phyloP scores from a whole-genome alignment of 257 asterid genomes.

The Scutellaria baicalensis region DNA sequence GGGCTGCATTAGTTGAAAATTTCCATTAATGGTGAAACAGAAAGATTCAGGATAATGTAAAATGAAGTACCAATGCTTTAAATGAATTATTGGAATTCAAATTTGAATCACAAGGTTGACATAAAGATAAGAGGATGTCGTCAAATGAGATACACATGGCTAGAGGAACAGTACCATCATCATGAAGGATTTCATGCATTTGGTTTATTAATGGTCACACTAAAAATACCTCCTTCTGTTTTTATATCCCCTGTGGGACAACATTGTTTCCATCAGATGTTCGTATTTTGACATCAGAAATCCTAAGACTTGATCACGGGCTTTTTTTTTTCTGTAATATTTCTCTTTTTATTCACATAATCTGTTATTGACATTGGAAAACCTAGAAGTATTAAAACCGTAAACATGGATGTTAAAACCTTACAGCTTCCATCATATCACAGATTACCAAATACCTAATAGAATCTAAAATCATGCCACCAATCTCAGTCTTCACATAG shows the following conservation, averaged over 20 bases:
- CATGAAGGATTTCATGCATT: background rate
- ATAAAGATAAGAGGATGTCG: background rate
- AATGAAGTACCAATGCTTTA: background rate
- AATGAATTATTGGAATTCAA: background rate
- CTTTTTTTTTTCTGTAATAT: too few species aligned
- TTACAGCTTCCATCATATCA: background rate
- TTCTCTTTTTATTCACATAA: background rate
- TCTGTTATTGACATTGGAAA: background rate
- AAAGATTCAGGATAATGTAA: background rate
- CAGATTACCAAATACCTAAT: background rate
- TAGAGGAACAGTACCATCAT: background rate
- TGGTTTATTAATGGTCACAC: too few species aligned
- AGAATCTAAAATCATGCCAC: background rate
- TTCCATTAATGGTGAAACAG: slow-evolving; percentile 10
- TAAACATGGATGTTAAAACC: background rate
- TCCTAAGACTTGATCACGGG: too few species aligned
- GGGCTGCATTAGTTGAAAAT: slow-evolving; percentile 58
- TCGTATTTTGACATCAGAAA: too few species aligned
- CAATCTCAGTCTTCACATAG: background rate
- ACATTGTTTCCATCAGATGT: too few species aligned
- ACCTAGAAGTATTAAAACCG: background rate
- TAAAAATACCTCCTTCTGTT: too few species aligned
- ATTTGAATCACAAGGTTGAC: background rate
- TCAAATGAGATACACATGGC: background rate
- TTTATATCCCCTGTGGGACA: too few species aligned